Percentiles rank a stretch among this genome's conserved stretches.
phyloP scores from a whole-genome alignment of 1,139 yeast genomes.

The Petasospora rhodanensis region DNA sequence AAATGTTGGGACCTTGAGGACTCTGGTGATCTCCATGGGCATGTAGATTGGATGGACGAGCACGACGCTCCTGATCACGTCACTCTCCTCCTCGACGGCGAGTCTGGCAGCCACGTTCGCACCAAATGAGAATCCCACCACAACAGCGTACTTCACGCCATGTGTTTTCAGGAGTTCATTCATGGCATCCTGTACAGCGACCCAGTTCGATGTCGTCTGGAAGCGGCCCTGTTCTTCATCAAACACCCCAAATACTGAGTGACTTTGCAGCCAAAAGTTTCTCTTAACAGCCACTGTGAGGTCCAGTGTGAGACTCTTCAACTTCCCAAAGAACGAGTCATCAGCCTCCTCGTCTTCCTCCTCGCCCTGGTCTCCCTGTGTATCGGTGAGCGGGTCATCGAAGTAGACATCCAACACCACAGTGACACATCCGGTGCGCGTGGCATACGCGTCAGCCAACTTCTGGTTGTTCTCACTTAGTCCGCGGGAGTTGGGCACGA shows the following conservation, averaged over 20 bases:
- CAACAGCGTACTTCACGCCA: constrained; percentile 29
- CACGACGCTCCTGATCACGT: constrained; percentile 30
- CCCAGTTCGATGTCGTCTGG: constrained; percentile 26
- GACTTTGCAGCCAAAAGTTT: constrained; percentile 38
- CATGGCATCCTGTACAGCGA: constrained; percentile 27
- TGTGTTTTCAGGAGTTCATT: constrained; percentile 32
- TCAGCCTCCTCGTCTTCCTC: constrained; percentile 1
- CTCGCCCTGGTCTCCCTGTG: constrained; percentile 10
- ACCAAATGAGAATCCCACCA: constrained; percentile 38
- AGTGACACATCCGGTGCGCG: constrained; percentile 24
- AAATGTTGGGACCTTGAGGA: constrained; percentile 27
- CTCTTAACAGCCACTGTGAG: constrained; percentile 32
- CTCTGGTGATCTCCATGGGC: constrained; percentile 27
- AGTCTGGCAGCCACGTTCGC: constrained; percentile 30
- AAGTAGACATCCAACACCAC: constrained; percentile 22
- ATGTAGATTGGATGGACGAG: constrained; percentile 33
- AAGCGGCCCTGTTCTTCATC: constrained; percentile 13
- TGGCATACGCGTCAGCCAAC: constrained; percentile 24
- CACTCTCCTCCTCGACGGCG: constrained; percentile 19
- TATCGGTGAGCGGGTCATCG: constrained; percentile 17
- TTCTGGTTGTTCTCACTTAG: constrained; percentile 21
- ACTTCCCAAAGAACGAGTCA: constrained; percentile 25
- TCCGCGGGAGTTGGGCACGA: constrained; percentile 21
- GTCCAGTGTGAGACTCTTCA: constrained; percentile 31
- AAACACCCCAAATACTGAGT: constrained; percentile 25